These are phyloP conservation scores for Aspergillus arachidicola DNA, from an alignment of 2,329 filamentous ascomycete species.

Conservation along the genomic window DNA sequence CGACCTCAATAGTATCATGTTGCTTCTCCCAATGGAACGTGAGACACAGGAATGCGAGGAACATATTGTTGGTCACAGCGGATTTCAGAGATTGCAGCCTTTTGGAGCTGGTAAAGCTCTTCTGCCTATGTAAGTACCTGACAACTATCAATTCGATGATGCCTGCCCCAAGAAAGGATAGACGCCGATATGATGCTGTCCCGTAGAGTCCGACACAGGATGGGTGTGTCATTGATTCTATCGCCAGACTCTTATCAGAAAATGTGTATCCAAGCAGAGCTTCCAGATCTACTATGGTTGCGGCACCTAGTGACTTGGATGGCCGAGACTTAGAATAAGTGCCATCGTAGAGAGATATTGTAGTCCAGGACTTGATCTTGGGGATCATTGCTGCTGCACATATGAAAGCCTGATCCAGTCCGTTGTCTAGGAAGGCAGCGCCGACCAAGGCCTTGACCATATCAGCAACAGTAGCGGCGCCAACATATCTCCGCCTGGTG, in stretches of 20 bases:
- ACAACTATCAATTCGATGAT: not conserved
- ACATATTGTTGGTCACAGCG: not conserved
- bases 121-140: not conserved
- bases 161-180: not conserved
- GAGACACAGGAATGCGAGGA: not conserved
- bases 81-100: not conserved
- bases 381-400: conserved; percentile 7
- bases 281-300: not conserved
- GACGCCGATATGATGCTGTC: not conserved
- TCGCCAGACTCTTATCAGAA: not conserved
- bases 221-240: not conserved
- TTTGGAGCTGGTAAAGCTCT: not conserved
- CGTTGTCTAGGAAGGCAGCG: conserved; percentile 3
- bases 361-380: conserved; percentile 7
- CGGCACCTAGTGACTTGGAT: not conserved
- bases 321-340: conserved; percentile 1
- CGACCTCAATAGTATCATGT: not conserved
- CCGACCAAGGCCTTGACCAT: conserved; percentile 7
- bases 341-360: conserved; percentile 7
- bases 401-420: not conserved
- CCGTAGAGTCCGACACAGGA: not conserved
- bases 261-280: not conserved
- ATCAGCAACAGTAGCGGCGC: conserved; percentile 1
- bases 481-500: not conserved
- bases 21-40: not conserved